These are phyloP conservation scores for Cercospora nicotianae DNA, from an alignment of 2,329 filamentous ascomycete species.

Conservation along the genomic window DNA sequence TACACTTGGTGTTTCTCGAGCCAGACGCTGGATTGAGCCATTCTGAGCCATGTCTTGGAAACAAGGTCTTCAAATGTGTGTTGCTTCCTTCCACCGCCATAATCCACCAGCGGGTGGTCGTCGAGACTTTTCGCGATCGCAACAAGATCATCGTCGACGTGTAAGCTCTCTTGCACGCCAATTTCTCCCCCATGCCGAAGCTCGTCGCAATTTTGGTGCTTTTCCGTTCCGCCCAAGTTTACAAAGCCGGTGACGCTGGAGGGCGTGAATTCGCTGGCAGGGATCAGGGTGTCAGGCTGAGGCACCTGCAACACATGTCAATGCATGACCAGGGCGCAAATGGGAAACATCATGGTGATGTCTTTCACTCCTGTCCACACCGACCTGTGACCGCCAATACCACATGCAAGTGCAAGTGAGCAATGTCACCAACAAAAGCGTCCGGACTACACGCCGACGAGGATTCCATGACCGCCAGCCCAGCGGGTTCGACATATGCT, in stretches of 20 bases:
- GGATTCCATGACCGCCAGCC: no score
- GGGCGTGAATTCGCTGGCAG: no score
- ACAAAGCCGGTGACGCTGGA: neutral
- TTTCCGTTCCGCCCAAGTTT: neutral
- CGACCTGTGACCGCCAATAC: no score
- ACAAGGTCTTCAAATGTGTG: neutral
- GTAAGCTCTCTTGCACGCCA: neutral
- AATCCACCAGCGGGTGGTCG: neutral
- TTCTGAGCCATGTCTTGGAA: neutral
- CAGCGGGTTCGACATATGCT: no score
- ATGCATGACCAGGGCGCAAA: no score
- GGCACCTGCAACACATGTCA: neutral
- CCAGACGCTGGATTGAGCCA: neutral
- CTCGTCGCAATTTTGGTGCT: neutral
- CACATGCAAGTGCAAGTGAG: no score
- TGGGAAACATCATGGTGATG: no score
- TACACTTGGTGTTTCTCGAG: neutral
- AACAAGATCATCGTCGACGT: neutral
- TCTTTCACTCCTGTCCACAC: no score
- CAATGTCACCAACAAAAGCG: no score
- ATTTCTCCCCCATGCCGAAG: neutral
- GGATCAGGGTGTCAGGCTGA: neutral
- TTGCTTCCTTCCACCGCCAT: neutral
- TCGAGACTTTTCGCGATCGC: neutral
- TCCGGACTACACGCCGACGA: no score